Base-by-base conservation (phyloP, 805 yeast genomes). In the Ogataea saltuana region DNA sequence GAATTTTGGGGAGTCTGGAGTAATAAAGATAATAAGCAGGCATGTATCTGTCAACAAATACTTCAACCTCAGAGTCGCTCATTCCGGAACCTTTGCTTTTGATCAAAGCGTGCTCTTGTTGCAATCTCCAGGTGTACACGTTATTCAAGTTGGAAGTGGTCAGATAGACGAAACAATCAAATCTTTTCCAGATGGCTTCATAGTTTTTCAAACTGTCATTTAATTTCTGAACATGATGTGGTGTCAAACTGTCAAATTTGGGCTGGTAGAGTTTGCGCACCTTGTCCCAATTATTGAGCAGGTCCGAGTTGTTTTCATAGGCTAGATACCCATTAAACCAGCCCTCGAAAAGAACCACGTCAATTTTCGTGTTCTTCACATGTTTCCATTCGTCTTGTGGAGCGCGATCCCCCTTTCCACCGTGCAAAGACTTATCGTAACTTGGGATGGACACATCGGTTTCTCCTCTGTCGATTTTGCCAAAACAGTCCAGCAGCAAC, bases 301-400 rank as follows among this genome's bases (percentile, higher is more conserved):
- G 45, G 6, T 59, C 61, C 1, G 49, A 49, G 4, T 59, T 59
- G 20, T 61, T 53, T 1, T 63, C 50, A 15, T 76, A 51, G 1
- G 84, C 71, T 4, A 59, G 49, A 59, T 80, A 91, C 1, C 98
- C 98, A 18, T 80, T 74, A 67, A 90, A 88, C 99, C 99, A 91
- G 4, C 98, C 99, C 65, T 91, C 99, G 30, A 93, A 71, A 2
- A 91, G 62, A 3, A 91, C 73, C 3, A 89, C 74, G 54, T 85
- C 88, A 3, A 79, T 69, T 2, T 76, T 74, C 2, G 47, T 44
- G 13, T 34, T 42, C 3, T 38, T 29, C 12, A 54, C 18, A 22
- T 49, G 50, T 2, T 57, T 51, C 83, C 83, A 79, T 10, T 67
- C 48, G 0, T 53, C 48, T 6, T 42, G 53, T 0, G 68, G 68